phyloP scores from a whole-genome alignment of 2,329 filamentous ascomycete species.

The Fusarium armeniacum region DNA sequence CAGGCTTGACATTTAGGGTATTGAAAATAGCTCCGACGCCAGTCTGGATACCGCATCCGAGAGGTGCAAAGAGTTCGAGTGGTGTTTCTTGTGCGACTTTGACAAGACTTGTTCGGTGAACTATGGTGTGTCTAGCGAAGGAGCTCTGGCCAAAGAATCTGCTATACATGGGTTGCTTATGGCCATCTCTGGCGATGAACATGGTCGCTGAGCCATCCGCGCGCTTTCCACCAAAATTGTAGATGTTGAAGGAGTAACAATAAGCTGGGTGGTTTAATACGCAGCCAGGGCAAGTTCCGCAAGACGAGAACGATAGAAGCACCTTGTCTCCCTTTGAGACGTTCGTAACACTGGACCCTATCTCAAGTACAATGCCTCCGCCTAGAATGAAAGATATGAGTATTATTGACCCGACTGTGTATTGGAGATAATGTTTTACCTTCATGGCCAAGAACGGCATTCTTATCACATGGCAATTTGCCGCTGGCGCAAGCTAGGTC shows the following conservation, averaged over 20 bases:
- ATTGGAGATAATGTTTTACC: neutral
- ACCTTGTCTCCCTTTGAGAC: slow-evolving; percentile 28
- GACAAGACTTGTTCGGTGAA: slow-evolving; percentile 24
- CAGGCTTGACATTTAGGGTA: slow-evolving; percentile 16
- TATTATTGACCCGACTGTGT: accelerated
- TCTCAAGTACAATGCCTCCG: slow-evolving; percentile 27
- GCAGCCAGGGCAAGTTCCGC: slow-evolving; percentile 21
- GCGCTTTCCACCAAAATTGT: slow-evolving; percentile 30
- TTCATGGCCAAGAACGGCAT: slow-evolving; percentile 36
- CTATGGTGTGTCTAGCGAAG: slow-evolving; percentile 21
- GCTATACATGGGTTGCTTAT: slow-evolving; percentile 4
- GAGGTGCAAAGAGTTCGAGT: slow-evolving; percentile 22
- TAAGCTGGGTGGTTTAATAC: slow-evolving; percentile 27
- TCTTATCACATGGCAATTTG: slow-evolving; percentile 5
- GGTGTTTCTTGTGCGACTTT: slow-evolving; percentile 11
- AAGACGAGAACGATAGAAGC: slow-evolving; percentile 24
- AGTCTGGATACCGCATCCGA: slow-evolving; percentile 38
- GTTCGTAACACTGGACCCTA: neutral
- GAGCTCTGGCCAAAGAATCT: slow-evolving; percentile 41
- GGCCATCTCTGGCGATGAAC: neutral
- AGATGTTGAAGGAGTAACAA: slow-evolving; percentile 21
- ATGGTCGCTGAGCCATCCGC: slow-evolving; percentile 21
- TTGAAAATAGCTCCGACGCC: slow-evolving; percentile 32
- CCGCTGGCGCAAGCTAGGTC: slow-evolving; percentile 61
- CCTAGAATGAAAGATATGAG: neutral